These are phyloP conservation scores for Fragaria vesca DNA, from an alignment of 306 rosid genomes.

Conservation along the genomic window DNA sequence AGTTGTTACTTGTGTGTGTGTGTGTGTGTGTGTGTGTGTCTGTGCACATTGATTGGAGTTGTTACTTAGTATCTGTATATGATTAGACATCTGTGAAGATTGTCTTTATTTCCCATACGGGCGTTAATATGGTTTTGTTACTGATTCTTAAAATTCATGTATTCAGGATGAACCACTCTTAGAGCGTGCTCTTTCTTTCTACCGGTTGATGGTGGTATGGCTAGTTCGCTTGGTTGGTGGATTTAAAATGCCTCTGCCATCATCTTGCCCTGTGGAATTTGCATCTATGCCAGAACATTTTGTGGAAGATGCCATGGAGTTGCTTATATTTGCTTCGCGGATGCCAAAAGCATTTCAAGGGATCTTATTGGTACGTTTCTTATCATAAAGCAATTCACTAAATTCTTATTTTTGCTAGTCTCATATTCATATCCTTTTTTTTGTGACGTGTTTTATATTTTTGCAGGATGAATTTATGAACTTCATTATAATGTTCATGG, in stretches of 20 bases:
- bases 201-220: conserved; percentile 92
- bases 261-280: conserved; percentile 77
- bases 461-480: conserved; percentile 97
- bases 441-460: not conserved
- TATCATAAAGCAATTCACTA: not conserved
- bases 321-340: conserved; percentile 92
- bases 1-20: not conserved
- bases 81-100: not conserved
- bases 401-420: conserved; percentile 13
- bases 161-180: conserved; percentile 73
- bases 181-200: conserved; percentile 77
- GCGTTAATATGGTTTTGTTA: conserved; percentile 1
- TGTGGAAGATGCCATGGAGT: conserved; percentile 98
- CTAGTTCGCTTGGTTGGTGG: conserved; percentile 95
- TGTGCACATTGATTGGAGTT: not conserved
- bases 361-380: conserved; percentile 60
- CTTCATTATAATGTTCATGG: conserved; percentile 98
- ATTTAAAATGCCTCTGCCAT: conserved; percentile 90
- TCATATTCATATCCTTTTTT: conserved; percentile 2
- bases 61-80: not conserved
- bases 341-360: conserved; percentile 98
- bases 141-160: conserved; percentile 17
- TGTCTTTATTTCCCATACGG: not conserved
- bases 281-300: conserved; percentile 97
- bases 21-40: not conserved